phyloP scores from a whole-genome alignment of 129 eudicot species.

The Scalesia atractyloides region DNA sequence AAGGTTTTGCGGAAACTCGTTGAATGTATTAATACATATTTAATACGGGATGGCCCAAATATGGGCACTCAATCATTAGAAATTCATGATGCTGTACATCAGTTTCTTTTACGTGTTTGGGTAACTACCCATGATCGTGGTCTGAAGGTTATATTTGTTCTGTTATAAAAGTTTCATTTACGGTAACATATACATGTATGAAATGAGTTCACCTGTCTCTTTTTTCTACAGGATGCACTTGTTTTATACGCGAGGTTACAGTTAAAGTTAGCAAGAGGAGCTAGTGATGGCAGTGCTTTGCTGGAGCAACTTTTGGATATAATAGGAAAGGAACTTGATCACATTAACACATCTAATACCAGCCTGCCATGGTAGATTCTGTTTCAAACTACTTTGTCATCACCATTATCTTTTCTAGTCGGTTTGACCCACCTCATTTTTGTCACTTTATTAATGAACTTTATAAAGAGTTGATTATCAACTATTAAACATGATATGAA shows the following conservation, averaged over 20 bases:
- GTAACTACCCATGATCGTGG: conserved; percentile 68
- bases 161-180: neutral
- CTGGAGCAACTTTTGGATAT: conserved; percentile 79
- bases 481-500: neutral
- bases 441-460: neutral
- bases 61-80: conserved; percentile 64
- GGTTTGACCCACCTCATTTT: neutral
- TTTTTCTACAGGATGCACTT: conserved; percentile 62
- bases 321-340: conserved; percentile 81
- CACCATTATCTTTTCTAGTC: conserved; percentile 2
- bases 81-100: conserved; percentile 76
- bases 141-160: conserved; percentile 55
- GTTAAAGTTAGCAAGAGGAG: conserved; percentile 68
- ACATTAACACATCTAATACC: conserved; percentile 46
- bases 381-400: conserved; percentile 18
- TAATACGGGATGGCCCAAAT: conserved; percentile 92
- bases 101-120: conserved; percentile 75
- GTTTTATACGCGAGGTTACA: conserved; percentile 77
- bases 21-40: conserved; percentile 78
- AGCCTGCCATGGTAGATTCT: conserved; percentile 50
- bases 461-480: neutral
- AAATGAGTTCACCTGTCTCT: conserved; percentile 7
- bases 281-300: conserved; percentile 61
- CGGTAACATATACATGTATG: conserved; percentile 10
- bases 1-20: conserved; percentile 73